Percentiles rank a stretch among this genome's conserved stretches.
These are phyloP conservation scores for Nakazawaea pomicola DNA, from an alignment of 805 yeast genomes.

Conservation along the genomic window DNA sequence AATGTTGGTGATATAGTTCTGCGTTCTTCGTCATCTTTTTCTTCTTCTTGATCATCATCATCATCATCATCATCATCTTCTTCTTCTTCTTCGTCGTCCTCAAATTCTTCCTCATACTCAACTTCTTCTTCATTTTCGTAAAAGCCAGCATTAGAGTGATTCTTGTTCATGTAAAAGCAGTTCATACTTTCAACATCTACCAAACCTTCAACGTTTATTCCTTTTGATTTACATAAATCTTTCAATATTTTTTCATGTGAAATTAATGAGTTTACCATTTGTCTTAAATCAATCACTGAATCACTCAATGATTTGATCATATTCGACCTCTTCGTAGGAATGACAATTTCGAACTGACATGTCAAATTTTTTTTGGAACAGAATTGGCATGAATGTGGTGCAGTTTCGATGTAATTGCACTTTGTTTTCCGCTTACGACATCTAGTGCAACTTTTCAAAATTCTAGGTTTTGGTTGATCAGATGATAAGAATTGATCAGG, in stretches of 20 bases:
- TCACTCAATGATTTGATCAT: slow-evolving; percentile 30
- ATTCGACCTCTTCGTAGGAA: slow-evolving; percentile 44
- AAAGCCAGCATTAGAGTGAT: neutral
- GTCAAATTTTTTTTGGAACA: slow-evolving; percentile 46
- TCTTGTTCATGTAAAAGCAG: neutral
- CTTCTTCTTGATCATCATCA: slow-evolving; percentile 4
- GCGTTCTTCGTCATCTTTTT: neutral
- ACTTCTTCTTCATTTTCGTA: slow-evolving; percentile 1
- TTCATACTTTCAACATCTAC: slow-evolving; percentile 19
- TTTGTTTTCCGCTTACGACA: slow-evolving; percentile 65
- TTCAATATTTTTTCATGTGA: slow-evolving; percentile 21
- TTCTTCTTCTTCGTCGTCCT: slow-evolving; percentile 4
- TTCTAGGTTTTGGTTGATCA: slow-evolving; percentile 33
- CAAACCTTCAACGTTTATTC: slow-evolving; percentile 26
- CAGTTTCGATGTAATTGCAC: slow-evolving; percentile 50
- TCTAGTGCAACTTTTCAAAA: slow-evolving; percentile 53
- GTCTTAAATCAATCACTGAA: slow-evolving; percentile 26
- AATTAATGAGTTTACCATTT: slow-evolving; percentile 23
- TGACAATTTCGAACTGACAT: slow-evolving; percentile 53
- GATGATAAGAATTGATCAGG: slow-evolving; percentile 10
- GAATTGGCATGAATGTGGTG: slow-evolving; percentile 53
- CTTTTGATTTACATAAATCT: slow-evolving; percentile 20
- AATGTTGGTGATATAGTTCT: neutral
- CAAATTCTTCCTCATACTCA: slow-evolving; percentile 11
- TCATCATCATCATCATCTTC: slow-evolving; percentile 4